These are phyloP conservation scores for Ogataea philodendri DNA, from an alignment of 805 yeast genomes.

Conservation along the genomic window DNA sequence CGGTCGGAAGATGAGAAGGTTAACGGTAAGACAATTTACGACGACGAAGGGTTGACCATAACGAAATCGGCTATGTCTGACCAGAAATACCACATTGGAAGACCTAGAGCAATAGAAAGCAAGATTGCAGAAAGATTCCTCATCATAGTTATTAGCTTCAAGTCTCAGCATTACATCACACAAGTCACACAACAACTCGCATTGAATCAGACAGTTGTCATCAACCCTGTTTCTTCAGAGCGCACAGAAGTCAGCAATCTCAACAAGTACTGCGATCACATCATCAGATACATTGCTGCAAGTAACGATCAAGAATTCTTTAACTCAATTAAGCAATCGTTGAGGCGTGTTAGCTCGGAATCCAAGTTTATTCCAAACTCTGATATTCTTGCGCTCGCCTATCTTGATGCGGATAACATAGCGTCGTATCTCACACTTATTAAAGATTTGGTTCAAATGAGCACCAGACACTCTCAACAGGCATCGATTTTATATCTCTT, in stretches of 20 bases:
- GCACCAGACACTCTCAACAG: constrained; percentile 46
- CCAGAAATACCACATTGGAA: too few relatives aligned
- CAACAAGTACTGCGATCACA: constrained; percentile 39
- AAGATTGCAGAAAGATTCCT: constrained; percentile 16
- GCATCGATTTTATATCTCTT: constrained; percentile 45
- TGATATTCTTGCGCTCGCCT: constrained; percentile 46
- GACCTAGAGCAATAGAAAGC: too few relatives aligned
- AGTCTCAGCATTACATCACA: constrained; percentile 29
- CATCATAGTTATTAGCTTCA: constrained; percentile 15
- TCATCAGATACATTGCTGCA: constrained; percentile 48
- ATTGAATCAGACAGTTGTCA: constrained; percentile 12
- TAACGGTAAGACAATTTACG: too few relatives aligned
- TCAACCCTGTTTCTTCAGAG: constrained; percentile 1
- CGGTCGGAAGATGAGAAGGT: neutral
- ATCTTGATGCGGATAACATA: constrained; percentile 39
- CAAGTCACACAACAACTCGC: constrained; percentile 18
- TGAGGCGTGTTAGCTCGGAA: constrained; percentile 34
- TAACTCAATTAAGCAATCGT: constrained; percentile 33
- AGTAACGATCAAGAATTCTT: constrained; percentile 46
- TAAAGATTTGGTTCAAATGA: constrained; percentile 34
- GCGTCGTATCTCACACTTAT: constrained; percentile 40
- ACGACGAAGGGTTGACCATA: too few relatives aligned
- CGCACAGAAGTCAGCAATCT: constrained; percentile 23
- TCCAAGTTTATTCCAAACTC: constrained; percentile 40
- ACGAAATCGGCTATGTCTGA: too few relatives aligned